These are phyloP conservation scores for Capronia coronata DNA, from an alignment of 2,329 filamentous ascomycete species.

Conservation along the genomic window DNA sequence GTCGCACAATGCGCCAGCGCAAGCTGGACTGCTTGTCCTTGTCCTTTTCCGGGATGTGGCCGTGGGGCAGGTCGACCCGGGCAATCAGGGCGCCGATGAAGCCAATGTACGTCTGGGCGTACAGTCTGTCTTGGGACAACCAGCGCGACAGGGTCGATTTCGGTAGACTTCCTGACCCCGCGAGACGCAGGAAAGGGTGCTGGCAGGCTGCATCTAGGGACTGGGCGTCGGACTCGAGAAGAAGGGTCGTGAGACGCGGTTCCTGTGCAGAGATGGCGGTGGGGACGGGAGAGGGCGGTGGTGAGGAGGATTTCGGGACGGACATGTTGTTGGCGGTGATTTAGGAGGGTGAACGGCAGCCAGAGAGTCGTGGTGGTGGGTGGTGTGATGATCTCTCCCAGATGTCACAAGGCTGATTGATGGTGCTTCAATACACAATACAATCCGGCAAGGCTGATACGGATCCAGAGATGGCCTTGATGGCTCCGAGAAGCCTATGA, in stretches of 20 bases:
- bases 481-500: no score
- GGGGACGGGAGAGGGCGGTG: not conserved
- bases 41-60: constrained; percentile 28
- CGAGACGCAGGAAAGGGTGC: constrained; percentile 59
- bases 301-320: constrained; percentile 1
- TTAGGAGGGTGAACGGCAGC: no score
- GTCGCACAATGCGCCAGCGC: constrained; percentile 54
- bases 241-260: no score
- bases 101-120: constrained; percentile 63
- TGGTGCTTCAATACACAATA: no score
- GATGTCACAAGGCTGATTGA: no score
- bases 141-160: constrained; percentile 55
- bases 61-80: constrained; percentile 52
- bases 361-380: no score
- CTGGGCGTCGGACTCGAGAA: constrained; percentile 17
- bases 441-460: no score
- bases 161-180: constrained; percentile 56
- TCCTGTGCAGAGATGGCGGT: constrained; percentile 15
- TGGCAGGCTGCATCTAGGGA: constrained; percentile 46
- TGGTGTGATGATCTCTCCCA: no score
- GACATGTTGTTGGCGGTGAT: no score
- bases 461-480: no score
- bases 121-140: constrained; percentile 66
- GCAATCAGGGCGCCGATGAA: constrained; percentile 60
- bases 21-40: constrained; percentile 35